Conservation (phyloP, 1,284 basidiomycete species). For the Irpex sp. region DNA sequence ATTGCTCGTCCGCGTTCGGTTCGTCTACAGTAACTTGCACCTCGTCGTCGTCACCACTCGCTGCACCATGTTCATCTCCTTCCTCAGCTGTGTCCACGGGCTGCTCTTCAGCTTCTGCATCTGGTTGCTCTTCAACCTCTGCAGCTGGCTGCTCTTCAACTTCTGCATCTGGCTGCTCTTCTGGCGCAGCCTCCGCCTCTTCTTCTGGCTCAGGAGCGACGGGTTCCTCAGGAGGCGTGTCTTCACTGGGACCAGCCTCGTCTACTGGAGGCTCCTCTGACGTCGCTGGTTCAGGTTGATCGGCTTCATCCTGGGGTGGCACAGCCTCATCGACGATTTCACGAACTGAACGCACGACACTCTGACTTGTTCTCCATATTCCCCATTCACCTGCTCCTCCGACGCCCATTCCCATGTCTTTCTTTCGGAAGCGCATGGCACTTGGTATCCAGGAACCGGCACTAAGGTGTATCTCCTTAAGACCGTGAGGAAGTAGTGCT, state of each 20-base stretch:
- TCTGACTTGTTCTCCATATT: conserved; percentile 58
- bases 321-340: conserved; percentile 35
- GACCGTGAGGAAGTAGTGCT: conserved; percentile 47
- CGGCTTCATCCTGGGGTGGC: no score
- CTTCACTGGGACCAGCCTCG: no score
- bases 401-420: conserved; percentile 67
- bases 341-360: conserved; percentile 50
- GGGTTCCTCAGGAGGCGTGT: no score
- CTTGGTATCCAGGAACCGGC: conserved; percentile 60
- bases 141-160: background rate
- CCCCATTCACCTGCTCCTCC: conserved; percentile 56
- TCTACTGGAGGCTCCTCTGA: no score
- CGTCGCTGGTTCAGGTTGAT: background rate
- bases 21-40: background rate
- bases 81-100: background rate
- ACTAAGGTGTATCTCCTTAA: conserved; percentile 70
- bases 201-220: background rate
- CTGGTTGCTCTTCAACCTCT: background rate
- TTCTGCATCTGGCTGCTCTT: background rate
- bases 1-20: no score
- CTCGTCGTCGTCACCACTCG: conserved; percentile 1
- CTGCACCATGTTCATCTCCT: background rate
- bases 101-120: background rate
- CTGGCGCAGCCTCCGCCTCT: background rate
- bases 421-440: conserved; percentile 45